phyloP scores from a whole-genome alignment of 495 filamentous ascomycete species.

The Aspergillus indologenus region DNA sequence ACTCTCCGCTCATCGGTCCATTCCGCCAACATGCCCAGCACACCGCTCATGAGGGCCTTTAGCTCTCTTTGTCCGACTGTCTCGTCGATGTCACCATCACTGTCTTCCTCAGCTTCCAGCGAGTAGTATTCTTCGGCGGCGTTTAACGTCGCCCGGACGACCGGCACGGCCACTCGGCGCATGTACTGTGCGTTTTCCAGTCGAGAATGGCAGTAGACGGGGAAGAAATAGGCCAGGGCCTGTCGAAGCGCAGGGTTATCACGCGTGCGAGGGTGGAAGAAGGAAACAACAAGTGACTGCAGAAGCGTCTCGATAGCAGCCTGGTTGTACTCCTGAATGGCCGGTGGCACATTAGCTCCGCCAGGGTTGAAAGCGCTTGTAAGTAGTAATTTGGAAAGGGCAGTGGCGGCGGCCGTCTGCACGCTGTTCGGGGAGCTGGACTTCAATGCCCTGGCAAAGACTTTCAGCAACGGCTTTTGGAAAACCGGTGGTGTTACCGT shows the following conservation, averaged over 20 bases:
- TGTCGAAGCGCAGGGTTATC: slow-evolving; percentile 86
- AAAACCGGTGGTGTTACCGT: slow-evolving; percentile 41
- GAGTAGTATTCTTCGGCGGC: slow-evolving; percentile 49
- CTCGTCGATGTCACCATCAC: slow-evolving; percentile 58
- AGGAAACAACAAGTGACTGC: slow-evolving; percentile 75
- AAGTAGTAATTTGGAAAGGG: slow-evolving; percentile 83
- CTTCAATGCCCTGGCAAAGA: slow-evolving; percentile 73
- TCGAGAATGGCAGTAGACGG: slow-evolving; percentile 86
- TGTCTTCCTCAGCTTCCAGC: slow-evolving; percentile 53
- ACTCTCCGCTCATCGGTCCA: slow-evolving; percentile 95
- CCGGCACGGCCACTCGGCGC: slow-evolving; percentile 63
- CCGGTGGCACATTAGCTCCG: slow-evolving; percentile 35
- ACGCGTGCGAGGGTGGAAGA: slow-evolving; percentile 84
- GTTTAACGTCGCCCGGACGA: slow-evolving; percentile 59
- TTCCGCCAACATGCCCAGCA: slow-evolving; percentile 79
- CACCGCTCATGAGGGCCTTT: slow-evolving; percentile 71
- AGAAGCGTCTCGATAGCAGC: slow-evolving; percentile 62
- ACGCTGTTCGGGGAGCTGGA: slow-evolving; percentile 65
- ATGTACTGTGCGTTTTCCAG: slow-evolving; percentile 77
- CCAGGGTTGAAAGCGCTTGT: slow-evolving; percentile 51
- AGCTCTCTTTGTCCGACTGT: slow-evolving; percentile 72
- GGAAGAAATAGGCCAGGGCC: slow-evolving; percentile 90
- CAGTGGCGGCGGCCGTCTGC: slow-evolving; percentile 76
- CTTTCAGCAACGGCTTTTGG: slow-evolving; percentile 65
- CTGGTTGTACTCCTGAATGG: slow-evolving; percentile 48